These are phyloP conservation scores for Noccaea bulbosa DNA, from an alignment of 345 rosid species.

Conservation along the genomic window DNA sequence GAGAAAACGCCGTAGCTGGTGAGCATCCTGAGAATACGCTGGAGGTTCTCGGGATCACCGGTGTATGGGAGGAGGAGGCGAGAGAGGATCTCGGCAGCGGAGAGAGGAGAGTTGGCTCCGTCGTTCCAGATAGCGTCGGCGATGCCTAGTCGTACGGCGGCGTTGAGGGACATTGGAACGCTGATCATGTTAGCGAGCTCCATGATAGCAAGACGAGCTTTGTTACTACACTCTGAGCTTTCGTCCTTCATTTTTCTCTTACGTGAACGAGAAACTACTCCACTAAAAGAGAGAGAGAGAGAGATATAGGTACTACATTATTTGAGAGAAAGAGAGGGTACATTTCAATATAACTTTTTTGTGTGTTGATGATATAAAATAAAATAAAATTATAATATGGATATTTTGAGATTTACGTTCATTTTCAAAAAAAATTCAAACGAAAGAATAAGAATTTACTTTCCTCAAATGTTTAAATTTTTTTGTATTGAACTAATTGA, in stretches of 20 bases:
- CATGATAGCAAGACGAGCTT: constrained; percentile 62
- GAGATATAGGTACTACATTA: no score
- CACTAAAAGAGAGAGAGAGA: no score
- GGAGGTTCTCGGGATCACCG: constrained; percentile 74
- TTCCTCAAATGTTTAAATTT: no score
- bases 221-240: constrained; percentile 57
- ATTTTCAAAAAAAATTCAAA: no score
- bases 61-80: constrained; percentile 45
- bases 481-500: no score
- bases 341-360: no score
- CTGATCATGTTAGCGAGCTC: constrained; percentile 95
- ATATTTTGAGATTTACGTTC: no score
- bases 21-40: constrained; percentile 87
- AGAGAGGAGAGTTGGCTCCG: constrained; percentile 73
- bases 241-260: constrained; percentile 50
- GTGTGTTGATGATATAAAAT: no score
- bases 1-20: constrained; percentile 74
- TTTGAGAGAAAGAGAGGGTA: no score
- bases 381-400: no score
- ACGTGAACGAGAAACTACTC: not conserved
- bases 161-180: constrained; percentile 90
- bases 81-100: constrained; percentile 76
- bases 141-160: constrained; percentile 69
- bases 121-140: constrained; percentile 85
- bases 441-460: not conserved